A percentile compares a stretch with the other conserved stretches of the same genome.
phyloP scores from a whole-genome alignment of 2,329 filamentous ascomycete genomes.

The Monilinia polystroma region DNA sequence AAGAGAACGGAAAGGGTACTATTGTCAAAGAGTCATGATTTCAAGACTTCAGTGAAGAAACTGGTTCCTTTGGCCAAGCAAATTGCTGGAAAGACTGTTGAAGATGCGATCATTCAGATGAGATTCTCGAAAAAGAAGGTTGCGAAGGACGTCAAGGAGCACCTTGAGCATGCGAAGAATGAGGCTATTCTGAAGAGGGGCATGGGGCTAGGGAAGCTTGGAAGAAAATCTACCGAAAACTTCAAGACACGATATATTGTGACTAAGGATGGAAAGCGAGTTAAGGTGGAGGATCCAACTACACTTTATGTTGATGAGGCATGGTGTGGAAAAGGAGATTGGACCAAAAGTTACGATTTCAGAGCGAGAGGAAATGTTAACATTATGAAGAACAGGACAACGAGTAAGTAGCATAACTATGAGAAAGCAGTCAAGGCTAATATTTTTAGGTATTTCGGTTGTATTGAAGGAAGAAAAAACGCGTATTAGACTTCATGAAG shows the following conservation, averaged over 20 bases:
- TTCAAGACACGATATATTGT: conserved; percentile 58
- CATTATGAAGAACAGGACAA: conserved; percentile 67
- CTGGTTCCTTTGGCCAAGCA: conserved; percentile 81
- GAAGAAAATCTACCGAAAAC: conserved; percentile 34
- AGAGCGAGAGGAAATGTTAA: conserved; percentile 74
- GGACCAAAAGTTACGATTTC: conserved; percentile 57
- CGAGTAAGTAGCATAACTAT: conserved; percentile 57
- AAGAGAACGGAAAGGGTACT: conserved; percentile 60
- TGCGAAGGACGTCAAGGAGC: conserved; percentile 73
- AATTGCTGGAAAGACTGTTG: conserved; percentile 88
- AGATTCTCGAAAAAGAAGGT: conserved; percentile 92
- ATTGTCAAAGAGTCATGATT: conserved; percentile 62
- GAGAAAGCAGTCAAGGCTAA: conserved; percentile 20
- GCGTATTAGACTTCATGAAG: conserved; percentile 74
- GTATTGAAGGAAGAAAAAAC: conserved; percentile 94
- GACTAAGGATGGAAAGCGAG: conserved; percentile 71
- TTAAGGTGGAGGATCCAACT: conserved; percentile 71
- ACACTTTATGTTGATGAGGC: conserved; percentile 87
- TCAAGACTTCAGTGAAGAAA: conserved; percentile 91
- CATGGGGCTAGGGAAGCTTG: conserved; percentile 71
- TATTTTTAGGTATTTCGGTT: conserved; percentile 64
- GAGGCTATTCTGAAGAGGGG: conserved; percentile 75
- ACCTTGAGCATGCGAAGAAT: conserved; percentile 79
- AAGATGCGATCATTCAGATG: conserved; percentile 94
- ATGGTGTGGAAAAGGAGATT: conserved; percentile 79